Conservation (phyloP, 495 filamentous ascomycete species). For the Penicillium bialowiezense region DNA sequence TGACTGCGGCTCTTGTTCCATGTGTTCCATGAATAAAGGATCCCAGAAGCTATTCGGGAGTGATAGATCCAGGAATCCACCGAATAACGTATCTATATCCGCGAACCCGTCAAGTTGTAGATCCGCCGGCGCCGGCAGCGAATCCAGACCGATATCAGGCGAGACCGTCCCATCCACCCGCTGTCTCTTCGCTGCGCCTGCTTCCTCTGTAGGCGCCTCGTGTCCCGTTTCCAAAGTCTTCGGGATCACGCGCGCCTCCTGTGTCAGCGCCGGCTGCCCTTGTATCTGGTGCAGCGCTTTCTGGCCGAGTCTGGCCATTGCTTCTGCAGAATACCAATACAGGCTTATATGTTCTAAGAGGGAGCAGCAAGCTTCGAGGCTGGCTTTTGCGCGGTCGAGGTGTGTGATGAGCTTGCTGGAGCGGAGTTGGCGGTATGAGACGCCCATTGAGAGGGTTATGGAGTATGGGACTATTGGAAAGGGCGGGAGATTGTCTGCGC, state of each 20-base stretch:
- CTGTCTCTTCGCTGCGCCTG: background rate
- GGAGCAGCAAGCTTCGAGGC: constrained; percentile 56
- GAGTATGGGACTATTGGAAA: constrained; percentile 69
- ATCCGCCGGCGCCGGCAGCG: constrained; percentile 5
- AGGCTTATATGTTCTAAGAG: constrained; percentile 54
- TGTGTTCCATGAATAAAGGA: constrained; percentile 34
- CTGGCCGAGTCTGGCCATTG: constrained; percentile 56
- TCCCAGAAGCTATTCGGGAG: constrained; percentile 44
- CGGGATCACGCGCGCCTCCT: no score
- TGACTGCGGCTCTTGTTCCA: constrained; percentile 3
- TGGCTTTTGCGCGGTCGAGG: constrained; percentile 55
- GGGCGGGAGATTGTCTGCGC: constrained; percentile 49
- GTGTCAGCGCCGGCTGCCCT: background rate
- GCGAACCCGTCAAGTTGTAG: constrained; percentile 24
- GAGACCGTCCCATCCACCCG: constrained; percentile 1
- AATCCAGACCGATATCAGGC: background rate
- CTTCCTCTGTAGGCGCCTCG: background rate
- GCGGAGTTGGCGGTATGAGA: constrained; percentile 69
- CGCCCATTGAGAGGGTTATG: constrained; percentile 62
- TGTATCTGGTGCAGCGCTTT: constrained; percentile 37
- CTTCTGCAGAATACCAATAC: constrained; percentile 62
- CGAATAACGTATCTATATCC: constrained; percentile 42
- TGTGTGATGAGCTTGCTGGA: constrained; percentile 63
- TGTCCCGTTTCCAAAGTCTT: background rate
- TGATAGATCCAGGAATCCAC: constrained; percentile 40